Evolutionary conservation across 2,329 filamentous ascomycete species (phyloP).

Genomic region (Hypocrella siamensis): DNA sequence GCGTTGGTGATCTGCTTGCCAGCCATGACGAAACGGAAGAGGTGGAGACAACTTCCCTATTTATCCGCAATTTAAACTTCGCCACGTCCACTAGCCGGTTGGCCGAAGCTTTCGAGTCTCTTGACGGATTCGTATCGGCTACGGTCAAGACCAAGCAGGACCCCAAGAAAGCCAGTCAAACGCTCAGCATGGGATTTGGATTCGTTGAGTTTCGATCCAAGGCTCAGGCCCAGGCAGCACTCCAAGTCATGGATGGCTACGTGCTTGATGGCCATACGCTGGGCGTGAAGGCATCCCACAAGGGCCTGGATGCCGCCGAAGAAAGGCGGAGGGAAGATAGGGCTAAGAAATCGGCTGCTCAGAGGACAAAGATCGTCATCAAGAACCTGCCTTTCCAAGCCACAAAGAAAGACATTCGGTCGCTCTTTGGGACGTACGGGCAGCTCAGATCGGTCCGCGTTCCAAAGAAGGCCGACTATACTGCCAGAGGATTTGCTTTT

Average conservation of each 20-base stretch:
- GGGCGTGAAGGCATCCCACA: conserved; percentile 74
- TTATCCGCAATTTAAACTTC: conserved; percentile 90
- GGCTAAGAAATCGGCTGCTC: conserved; percentile 61
- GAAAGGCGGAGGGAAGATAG: conserved; percentile 71
- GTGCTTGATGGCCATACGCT: conserved; percentile 78
- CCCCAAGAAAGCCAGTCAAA: conserved; percentile 74
- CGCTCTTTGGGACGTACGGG: conserved; percentile 78
- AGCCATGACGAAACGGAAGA: conserved; percentile 36
- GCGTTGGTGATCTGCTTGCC: conserved; percentile 53
- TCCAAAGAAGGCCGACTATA: conserved; percentile 85
- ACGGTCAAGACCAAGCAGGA: conserved; percentile 87
- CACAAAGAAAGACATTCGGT: conserved; percentile 78
- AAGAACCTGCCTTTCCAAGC: conserved; percentile 97
- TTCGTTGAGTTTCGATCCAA: conserved; percentile 80
- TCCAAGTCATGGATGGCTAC: conserved; percentile 76
- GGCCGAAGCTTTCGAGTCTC: conserved; percentile 58
- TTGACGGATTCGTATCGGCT: conserved; percentile 81
- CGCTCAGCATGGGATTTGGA: conserved; percentile 92
- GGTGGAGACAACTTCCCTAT: conserved; percentile 61
- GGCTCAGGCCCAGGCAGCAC: conserved; percentile 61
- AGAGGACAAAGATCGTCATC: conserved; percentile 85
- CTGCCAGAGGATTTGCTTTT: conserved; percentile 87
- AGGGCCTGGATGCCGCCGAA: conserved; percentile 73
- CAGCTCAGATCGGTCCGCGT: conserved; percentile 84
- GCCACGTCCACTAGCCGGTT: conserved; percentile 65